Conservation (phyloP, 345 rosid species). For the Rhodamnia rubescens region DNA sequence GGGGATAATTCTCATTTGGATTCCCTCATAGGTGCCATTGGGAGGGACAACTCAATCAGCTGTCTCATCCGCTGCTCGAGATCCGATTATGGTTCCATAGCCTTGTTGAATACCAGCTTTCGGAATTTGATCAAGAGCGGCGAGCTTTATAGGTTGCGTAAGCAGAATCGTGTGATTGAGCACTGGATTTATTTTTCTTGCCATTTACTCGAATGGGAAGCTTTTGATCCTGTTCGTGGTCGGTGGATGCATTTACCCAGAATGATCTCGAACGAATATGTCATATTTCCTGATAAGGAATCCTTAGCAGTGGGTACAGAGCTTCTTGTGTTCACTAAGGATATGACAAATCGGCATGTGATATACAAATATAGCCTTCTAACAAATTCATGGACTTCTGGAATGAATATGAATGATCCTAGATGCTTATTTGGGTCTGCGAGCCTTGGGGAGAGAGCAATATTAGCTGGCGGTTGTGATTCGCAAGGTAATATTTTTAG, state of each 20-base stretch:
- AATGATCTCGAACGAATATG: slow-evolving; percentile 61
- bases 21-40: slow-evolving; percentile 57
- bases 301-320: slow-evolving; percentile 94
- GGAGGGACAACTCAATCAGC: slow-evolving; percentile 64
- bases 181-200: slow-evolving; percentile 95
- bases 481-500: slow-evolving; percentile 44
- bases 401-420: slow-evolving; percentile 69
- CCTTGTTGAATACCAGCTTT: slow-evolving; percentile 51
- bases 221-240: slow-evolving; percentile 60
- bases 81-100: slow-evolving; percentile 76
- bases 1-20: slow-evolving; percentile 47
- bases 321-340: slow-evolving; percentile 80
- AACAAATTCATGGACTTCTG: slow-evolving; percentile 74
- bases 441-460: slow-evolving; percentile 75
- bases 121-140: slow-evolving; percentile 60
- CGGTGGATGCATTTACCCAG: slow-evolving; percentile 82
- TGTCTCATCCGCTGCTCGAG: slow-evolving; percentile 70
- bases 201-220: slow-evolving; percentile 79
- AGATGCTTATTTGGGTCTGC: slow-evolving; percentile 96
- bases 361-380: slow-evolving; percentile 76
- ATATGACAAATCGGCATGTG: slow-evolving; percentile 37
- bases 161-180: slow-evolving; percentile 44
- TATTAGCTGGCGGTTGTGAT: slow-evolving; percentile 87
- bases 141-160: slow-evolving; percentile 56
- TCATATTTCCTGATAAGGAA: slow-evolving; percentile 72